Evolutionary conservation across 352 stramenopile genomes (phyloP), one percentile per base, ranked within the genome.

Genomic region (Phytophthora melonis): DNA sequence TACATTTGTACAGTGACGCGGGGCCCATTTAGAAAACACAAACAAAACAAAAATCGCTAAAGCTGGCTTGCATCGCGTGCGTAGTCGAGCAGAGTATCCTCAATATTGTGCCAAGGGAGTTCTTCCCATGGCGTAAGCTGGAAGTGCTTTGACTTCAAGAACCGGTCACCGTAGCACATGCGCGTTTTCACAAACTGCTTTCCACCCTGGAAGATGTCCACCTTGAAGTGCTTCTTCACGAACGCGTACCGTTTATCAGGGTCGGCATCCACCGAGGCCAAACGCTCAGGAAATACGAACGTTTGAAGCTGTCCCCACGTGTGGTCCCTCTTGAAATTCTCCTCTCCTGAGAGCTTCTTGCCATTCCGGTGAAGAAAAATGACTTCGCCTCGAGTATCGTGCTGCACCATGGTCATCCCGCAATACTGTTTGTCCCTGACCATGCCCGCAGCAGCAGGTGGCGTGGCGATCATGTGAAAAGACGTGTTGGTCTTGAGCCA

Each of bases 301-400:
- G 63, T 71, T 41, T 80, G 73, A 21, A 80, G 34, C 9, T 80
- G 73, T 14, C 60, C 72, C 73, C 73, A 80, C 5, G 71, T 69
- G 23, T 77, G 69, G 23, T 80, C 73, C 13, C 41, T 74, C n/a
- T 63, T 53, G 41, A 70, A 70, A n/a, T 75, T 53, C 21, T 77
- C 73, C 13, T 69, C 52, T 21, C 68, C 73, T 10, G 69, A 77
- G 18, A 80, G 63, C 57, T 90, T 90, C 68, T 77, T 79, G 2
- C 70, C 72, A 19, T 90, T 90, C 25, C 81, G 77, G 23, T 90
- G 82, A 39, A 90, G 61, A 27, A 90, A 90, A 39, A 87, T 49
- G 13, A 88, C 65, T 0, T 80, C 62, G 0, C 75, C 77, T 30
- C 66, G 70, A 3, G 64, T 73, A 58, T 77, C 70, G 13, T 73